Base-by-base conservation (phyloP, 192 early-diverging fungal genomes). In the Pilaira anomala region DNA sequence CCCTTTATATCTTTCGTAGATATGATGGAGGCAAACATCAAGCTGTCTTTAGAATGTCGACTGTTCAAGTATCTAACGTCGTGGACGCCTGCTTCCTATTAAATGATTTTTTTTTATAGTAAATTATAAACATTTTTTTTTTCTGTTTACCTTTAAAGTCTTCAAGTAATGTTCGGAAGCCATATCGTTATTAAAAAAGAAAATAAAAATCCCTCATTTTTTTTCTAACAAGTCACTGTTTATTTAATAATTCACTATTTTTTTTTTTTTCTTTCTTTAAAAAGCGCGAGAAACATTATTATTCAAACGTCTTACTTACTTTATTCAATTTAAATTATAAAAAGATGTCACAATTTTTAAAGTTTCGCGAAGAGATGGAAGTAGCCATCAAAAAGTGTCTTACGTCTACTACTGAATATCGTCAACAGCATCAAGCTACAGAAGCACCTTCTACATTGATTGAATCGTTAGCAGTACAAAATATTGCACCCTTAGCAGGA, bases 401-500 rank as follows among this genome's bases (percentile, higher is more conserved):
- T 24, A 19, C 19, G 9, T 41, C 8, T 16, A 2, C 36, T 22
- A 42, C 29, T 2, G 33, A 58, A 14, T 58, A 58, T 24, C 18
- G 56, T 8, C 11, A 16, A 41, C 22, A 9, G 2, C 29, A 42
- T 39, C 14, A 12, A 19, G 1, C 3, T 3, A 16, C 33, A 16
- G 56, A 58, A 42, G 40, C 19, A 2, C 54, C 68, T 36, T 16
- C n/a, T 3, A 25, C 19, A 13, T 2, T 59, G 2, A 48, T 69
- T 29, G 30, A 50, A 29, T 26, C 60, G 11, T 48, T 60, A 8
- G 52, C 57, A 2, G 28, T 46, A 0, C 39, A 50, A 19, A 59
- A 72, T 24, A 62, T 72, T 49, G 24, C 46, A 30, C 70, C 70
- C 11, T 22, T 72, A n/a, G 49, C 40, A 30, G 70, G 70, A 18